A percentile compares a stretch with the other conserved stretches of the same genome.
These are phyloP conservation scores for Leptographium radiaticola DNA, from an alignment of 2,329 filamentous ascomycete genomes.

Conservation along the genomic window DNA sequence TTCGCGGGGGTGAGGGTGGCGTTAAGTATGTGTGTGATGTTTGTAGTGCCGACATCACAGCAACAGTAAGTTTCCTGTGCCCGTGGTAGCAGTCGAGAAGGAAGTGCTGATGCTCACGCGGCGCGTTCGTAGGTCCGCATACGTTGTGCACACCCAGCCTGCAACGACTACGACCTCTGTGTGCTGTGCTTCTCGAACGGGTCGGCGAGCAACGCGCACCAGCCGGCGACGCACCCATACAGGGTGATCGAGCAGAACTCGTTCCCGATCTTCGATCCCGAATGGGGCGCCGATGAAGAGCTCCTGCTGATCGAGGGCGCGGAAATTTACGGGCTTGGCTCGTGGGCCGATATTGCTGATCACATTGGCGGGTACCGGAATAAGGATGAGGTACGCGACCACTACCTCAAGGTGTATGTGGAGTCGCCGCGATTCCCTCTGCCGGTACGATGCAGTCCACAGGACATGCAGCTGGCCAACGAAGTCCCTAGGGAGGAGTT, in stretches of 20 bases:
- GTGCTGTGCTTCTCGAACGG: conserved; percentile 87
- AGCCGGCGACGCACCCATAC: conserved; percentile 75
- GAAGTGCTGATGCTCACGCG: not conserved
- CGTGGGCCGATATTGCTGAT: conserved; percentile 95
- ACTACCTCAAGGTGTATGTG: conserved; percentile 82
- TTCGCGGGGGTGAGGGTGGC: conserved; percentile 71
- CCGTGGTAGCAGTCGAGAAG: too few relatives aligned
- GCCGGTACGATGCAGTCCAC: conserved; percentile 71
- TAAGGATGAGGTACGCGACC: conserved; percentile 91
- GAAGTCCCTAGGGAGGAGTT: conserved; percentile 83
- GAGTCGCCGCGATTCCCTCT: conserved; percentile 75
- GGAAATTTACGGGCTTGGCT: conserved; percentile 90
- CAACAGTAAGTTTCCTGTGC: conserved; percentile 54
- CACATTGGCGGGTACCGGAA: conserved; percentile 91
- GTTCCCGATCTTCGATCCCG: conserved; percentile 85
- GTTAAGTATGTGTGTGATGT: conserved; percentile 97
- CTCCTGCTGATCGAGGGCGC: conserved; percentile 85
- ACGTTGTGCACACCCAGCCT: conserved; percentile 69
- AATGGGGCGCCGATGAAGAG: conserved; percentile 97
- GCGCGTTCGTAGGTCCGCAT: conserved; percentile 62
- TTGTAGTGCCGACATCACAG: conserved; percentile 92
- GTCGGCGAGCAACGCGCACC: conserved; percentile 67
- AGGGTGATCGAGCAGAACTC: conserved; percentile 97
- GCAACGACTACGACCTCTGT: conserved; percentile 92
- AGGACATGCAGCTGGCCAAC: conserved; percentile 66